Base-by-base conservation (phyloP, 2,329 filamentous ascomycete species). In the Colletotrichum spaethianum region DNA sequence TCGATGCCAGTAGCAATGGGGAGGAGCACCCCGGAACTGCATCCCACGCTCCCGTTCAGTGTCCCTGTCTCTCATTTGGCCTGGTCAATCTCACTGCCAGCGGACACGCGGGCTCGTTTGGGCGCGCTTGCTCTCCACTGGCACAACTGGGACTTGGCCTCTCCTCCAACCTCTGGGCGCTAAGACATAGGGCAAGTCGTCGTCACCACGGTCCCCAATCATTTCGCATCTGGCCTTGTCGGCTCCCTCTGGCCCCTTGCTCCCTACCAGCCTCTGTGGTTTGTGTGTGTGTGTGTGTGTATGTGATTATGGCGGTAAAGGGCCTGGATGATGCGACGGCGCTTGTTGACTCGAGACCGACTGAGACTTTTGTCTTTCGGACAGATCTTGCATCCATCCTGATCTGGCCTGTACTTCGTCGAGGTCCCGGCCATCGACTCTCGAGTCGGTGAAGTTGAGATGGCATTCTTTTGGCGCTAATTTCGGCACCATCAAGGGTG, bases 191-290 rank as follows among this genome's bases (percentile, higher is more conserved):
- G 42, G 36, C 36, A 44, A 63, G 44, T 69, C 59, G 57, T 72
- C 69, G 69, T 72, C 59, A 72, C 44, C 69, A 28, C 44, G 20
- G 59, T 53, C 57, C 44, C 65, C 69, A 68, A 59, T 63, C 57
- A 57, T 72, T 68, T 68, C 53, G 40, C 50, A 28, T 42, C 40
- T 38, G 42, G 44, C 36, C 42, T 33, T 38, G 67, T 28, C 50
- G 68, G 61, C 57, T 63, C 33, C 42, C 66, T 69, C 67, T 59
- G 28, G 28, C 4, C 40, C 57, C 52, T 36, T 31, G 28, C 2
- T n/a, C 53, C 20, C 56, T 38, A 20, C 26, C 36, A 31, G 9
- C 56, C 38, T 42, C 44, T 4, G 6, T 31, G 48, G n/a, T 28
- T 16, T 26, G 28, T 36, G 9, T 8, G 12, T 38, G 14, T 38